Evolutionary conservation across 805 yeast species (phyloP).

Genomic region (Lipomyces yamanashiensis): DNA sequence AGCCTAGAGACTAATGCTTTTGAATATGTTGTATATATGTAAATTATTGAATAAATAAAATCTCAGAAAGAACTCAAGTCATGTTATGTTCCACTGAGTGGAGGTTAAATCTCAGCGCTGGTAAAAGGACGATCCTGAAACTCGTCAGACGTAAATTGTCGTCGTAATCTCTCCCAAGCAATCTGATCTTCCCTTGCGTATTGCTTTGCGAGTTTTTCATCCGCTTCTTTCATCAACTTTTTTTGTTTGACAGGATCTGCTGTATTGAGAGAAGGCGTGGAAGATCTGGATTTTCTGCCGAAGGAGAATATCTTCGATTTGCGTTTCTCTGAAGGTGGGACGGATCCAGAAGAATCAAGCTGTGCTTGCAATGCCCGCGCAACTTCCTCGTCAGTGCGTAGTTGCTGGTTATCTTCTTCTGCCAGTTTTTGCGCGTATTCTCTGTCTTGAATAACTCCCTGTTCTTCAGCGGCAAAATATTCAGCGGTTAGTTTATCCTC

Average conservation of each 20-base stretch:
- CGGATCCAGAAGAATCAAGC: not conserved
- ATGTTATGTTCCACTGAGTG: not conserved
- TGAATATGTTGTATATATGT: conserved; percentile 3
- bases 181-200: conserved; percentile 1
- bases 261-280: not conserved
- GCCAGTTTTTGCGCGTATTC: not conserved
- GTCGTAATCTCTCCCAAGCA: not conserved
- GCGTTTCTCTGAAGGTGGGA: not conserved
- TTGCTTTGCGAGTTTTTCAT: conserved; percentile 1
- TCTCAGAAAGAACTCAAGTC: not conserved
- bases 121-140: conserved; percentile 1
- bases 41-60: not conserved
- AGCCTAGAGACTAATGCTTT: not conserved
- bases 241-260: not conserved
- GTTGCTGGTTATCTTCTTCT: not conserved
- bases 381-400: not conserved
- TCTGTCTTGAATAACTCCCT: not conserved
- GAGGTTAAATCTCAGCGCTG: not conserved
- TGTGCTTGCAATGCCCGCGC: conserved; percentile 1
- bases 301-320: not conserved
- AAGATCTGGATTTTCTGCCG: not conserved
- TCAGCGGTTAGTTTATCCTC: not conserved
- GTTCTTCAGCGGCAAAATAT: not conserved
- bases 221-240: not conserved
- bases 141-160: not conserved